A percentile compares a stretch with the other conserved stretches of the same genome.
These are phyloP conservation scores for Lactarius deliciosus DNA, from an alignment of 768 basidiomycete species.

Conservation along the genomic window DNA sequence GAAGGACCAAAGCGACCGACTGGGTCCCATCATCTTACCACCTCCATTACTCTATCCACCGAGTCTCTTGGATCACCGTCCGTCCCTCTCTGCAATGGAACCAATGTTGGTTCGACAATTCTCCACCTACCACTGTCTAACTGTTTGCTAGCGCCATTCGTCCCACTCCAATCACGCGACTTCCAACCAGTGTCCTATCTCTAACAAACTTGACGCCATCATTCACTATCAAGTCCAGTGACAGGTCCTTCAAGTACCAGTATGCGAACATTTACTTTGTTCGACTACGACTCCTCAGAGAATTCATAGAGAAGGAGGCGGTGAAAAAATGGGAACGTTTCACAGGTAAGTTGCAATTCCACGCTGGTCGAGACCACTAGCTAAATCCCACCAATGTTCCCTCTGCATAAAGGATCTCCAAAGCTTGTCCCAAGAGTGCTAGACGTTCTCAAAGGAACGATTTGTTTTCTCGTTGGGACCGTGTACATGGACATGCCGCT, in stretches of 20 bases:
- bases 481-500: conserved; percentile 99
- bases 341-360: conserved; percentile 36
- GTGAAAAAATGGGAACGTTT: conserved; percentile 49
- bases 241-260: conserved; percentile 62
- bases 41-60: background rate
- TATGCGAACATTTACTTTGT: conserved; percentile 75
- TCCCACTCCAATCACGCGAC: conserved; percentile 15
- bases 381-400: conserved; percentile 1
- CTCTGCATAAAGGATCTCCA: conserved; percentile 55
- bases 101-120: conserved; percentile 11
- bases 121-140: conserved; percentile 3
- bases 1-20: conserved; percentile 37
- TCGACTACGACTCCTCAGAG: conserved; percentile 50
- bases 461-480: conserved; percentile 92
- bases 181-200: conserved; percentile 20
- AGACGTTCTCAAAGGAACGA: conserved; percentile 78
- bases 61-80: background rate
- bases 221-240: conserved; percentile 45
- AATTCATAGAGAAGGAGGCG: conserved; percentile 51
- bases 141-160: conserved; percentile 16
- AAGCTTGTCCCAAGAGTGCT: conserved; percentile 75
- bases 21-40: background rate
- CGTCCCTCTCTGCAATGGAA: conserved; percentile 6
- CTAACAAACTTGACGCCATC: conserved; percentile 31
- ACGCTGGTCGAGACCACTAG: background rate